Evolutionary conservation across 179 eudicot genomes (phyloP), one percentile per base, ranked within the genome.

Genomic region (Gypsophila paniculata): DNA sequence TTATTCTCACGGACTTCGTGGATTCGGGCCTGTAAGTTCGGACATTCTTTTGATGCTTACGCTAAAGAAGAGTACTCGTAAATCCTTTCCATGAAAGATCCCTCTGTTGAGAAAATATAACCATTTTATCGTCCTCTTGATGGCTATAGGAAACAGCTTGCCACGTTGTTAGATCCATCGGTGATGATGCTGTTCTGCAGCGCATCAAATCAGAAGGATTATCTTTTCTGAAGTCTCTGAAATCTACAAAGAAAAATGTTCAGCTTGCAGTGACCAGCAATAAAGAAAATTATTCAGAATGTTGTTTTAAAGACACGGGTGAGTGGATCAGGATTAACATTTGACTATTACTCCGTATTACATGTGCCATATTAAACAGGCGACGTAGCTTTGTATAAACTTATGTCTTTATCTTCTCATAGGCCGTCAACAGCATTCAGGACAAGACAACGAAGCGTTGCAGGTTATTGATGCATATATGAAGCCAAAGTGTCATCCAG

Each of bases 401-500:
- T 55, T 69, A 49, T 67, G 2, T 25, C 44, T 8, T 68, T 17
- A 26, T 65, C 65, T 57, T 44, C 73, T 26, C 14, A 0, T 73
- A 88, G 97, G 85, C 54, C 58, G 39, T 59, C 72, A 72, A 68
- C 69, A 44, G 42, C 62, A 68, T 73, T 55, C 64, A 25, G 77
- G 69, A 77, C 77, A 63, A 59, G 82, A 82, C 18, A 51, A 81
- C 66, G 86, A 82, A 77, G 77, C 85, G 65, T 71, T 72, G 73
- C 83, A 72, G 49, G 96, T 89, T 61, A 84, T 93, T 7, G 77
- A 86, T 80, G 98, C 98, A 73, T 93, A 89, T 74, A 63, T 91
- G 86, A 86, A 86, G 73, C 98, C 98, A 22, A 88, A 86, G 80
- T 93, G 98, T 84, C 96, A 93, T 80, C 69, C 85, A 38, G 87